Evolutionary conservation across 1,139 yeast species (phyloP).

Genomic region (Saccharomyces hybrid): DNA sequence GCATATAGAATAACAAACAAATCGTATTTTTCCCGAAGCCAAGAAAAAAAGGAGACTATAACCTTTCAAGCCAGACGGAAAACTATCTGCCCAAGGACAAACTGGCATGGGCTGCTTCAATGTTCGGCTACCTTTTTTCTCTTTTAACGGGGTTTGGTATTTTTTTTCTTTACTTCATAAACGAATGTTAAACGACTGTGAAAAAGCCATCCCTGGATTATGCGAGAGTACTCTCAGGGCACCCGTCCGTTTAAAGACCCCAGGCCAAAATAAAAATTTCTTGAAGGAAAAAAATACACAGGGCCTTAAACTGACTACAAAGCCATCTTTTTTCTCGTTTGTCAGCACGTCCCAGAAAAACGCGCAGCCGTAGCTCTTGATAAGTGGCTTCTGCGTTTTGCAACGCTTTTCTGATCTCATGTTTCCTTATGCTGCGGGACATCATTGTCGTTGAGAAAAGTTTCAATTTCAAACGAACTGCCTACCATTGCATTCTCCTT

Average conservation of each 20-base stretch:
- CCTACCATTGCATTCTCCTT: neutral
- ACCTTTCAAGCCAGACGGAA: neutral
- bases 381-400: neutral
- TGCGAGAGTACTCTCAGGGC: neutral
- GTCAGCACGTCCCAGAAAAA: neutral
- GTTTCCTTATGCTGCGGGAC: neutral
- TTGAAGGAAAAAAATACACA: neutral
- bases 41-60: neutral
- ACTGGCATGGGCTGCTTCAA: neutral
- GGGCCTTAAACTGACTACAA: constrained; percentile 1
- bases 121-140: neutral
- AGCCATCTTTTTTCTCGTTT: constrained; percentile 1
- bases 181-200: neutral
- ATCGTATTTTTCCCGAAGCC: neutral
- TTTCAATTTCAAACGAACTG: constrained; percentile 2
- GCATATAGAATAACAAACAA: neutral
- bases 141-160: neutral
- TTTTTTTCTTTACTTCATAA: neutral
- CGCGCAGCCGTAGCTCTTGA: neutral
- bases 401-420: neutral
- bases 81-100: neutral
- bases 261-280: neutral
- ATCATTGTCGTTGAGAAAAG: constrained; percentile 2
- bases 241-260: neutral
- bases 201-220: neutral